A percentile compares a stretch with the other conserved stretches of the same genome.
Evolutionary conservation across 306 rosid genomes (phyloP).

Genomic region (Acacia melanoxylon): DNA sequence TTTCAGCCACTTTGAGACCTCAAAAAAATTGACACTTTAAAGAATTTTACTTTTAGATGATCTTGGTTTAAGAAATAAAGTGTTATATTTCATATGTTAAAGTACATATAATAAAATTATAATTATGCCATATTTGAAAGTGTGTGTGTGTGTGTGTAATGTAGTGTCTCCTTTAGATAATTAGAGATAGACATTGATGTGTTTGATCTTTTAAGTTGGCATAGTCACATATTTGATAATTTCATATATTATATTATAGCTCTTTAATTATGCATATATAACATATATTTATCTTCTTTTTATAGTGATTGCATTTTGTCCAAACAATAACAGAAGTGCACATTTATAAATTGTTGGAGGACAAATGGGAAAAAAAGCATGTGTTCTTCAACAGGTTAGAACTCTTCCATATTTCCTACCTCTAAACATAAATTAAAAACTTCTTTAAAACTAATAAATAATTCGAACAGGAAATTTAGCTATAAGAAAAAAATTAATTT

Average conservation of each 20-base stretch:
- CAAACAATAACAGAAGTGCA: conserved; percentile 9
- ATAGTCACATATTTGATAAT: background rate
- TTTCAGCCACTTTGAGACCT: too few species aligned
- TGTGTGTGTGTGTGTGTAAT: too few species aligned
- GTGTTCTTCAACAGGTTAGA: conserved; percentile 8
- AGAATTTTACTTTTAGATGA: too few species aligned
- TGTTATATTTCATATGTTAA: background rate
- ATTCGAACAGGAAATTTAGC: background rate
- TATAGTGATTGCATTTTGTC: conserved; percentile 6
- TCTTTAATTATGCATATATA: background rate
- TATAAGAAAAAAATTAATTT: too few species aligned
- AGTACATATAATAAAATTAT: background rate
- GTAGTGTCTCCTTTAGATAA: background rate
- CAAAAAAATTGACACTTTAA: too few species aligned
- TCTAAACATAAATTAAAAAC: background rate
- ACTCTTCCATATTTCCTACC: background rate
- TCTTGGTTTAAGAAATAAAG: background rate
- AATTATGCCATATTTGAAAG: too few species aligned
- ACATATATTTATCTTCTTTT: conserved; percentile 1
- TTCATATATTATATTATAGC: background rate
- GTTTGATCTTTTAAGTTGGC: background rate
- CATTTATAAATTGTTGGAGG: background rate
- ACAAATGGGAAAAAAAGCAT: background rate
- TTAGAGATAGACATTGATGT: too few species aligned
- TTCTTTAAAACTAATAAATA: background rate